Evolutionary conservation across 192 early-diverging fungal species (phyloP).

Genomic region (Linnemannia exigua): DNA sequence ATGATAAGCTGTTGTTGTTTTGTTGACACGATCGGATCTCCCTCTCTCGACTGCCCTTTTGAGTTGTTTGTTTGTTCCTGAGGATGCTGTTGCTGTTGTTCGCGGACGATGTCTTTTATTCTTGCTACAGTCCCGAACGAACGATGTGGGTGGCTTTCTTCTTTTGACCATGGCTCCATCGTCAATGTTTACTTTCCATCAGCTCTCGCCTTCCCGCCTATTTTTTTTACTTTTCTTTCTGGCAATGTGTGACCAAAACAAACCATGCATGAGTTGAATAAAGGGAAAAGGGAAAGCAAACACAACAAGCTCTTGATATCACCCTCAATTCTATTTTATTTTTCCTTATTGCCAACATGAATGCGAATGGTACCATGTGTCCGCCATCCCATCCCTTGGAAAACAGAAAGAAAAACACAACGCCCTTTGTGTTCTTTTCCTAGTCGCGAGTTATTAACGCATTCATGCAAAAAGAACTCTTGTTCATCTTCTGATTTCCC

Average conservation of each 20-base stretch:
- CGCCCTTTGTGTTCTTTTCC: no score
- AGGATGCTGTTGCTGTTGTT: background rate
- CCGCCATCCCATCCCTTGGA: background rate
- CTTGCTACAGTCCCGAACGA: background rate
- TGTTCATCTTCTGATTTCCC: no score
- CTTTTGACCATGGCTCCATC: no score
- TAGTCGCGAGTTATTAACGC: no score
- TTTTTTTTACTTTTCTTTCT: conserved; percentile 4
- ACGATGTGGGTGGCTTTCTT: no score
- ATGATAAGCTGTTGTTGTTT: background rate
- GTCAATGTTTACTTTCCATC: background rate
- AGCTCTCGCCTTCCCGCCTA: background rate
- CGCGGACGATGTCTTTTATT: no score
- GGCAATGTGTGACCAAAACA: background rate
- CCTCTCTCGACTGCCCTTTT: background rate
- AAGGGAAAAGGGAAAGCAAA: background rate
- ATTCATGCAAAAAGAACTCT: no score
- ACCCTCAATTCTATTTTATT: no score
- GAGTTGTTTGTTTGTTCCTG: background rate
- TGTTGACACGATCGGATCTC: background rate
- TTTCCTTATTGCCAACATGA: no score
- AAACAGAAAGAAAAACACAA: background rate
- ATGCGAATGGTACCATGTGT: no score
- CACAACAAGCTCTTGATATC: no score
- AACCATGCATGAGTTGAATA: background rate